Evolutionary conservation across 805 yeast genomes (phyloP), one percentile per base, ranked within the genome.

Genomic region (Candida takata): DNA sequence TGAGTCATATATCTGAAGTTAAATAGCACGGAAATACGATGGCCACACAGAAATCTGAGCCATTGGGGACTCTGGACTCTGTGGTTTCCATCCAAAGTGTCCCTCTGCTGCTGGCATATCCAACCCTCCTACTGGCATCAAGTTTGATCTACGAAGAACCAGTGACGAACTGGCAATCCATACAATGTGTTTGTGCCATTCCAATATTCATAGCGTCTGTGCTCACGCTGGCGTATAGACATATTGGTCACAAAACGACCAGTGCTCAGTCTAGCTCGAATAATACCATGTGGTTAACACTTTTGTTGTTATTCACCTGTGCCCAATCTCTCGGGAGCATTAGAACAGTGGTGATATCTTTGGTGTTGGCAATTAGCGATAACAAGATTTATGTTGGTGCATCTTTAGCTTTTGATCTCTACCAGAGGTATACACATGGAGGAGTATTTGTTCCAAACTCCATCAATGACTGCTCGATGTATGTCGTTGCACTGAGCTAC

Each of bases 71-170:
- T 7, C 16, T 37, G 29, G 21, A 58, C 51, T n/a, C 57, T 55
- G 32, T 51, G 43, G 18, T 48, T 9, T 45, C 45, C 23, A 47
- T 51, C 8, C 50, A 45, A 19, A 38, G 43, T 3, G 42, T 52
- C 3, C 58, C 58, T 1, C 25, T 52, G 15, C 43, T 54, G 2
- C 43, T 54, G 32, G 57, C 57, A 7, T 54, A 40, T 24, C 58
- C 58, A 4, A 52, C 58, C 0, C 29, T 41, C 3, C 30, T 54
- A 5, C 37, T 54, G 8, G 44, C 54, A 0, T 44, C 53, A 3
- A 49, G 41, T 30, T 36, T 53, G 29, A 36, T 50, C 14, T 24
- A 36, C 13, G 35, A 44, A n/a, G 20, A 32, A 25, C 11, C 33
- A n/a, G 24, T 34, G 17, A 5, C 12, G 17, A 25, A 38, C n/a